These are phyloP conservation scores for Spiromastix sp. DNA, from an alignment of 2,329 filamentous ascomycete genomes.

Conservation along the genomic window DNA sequence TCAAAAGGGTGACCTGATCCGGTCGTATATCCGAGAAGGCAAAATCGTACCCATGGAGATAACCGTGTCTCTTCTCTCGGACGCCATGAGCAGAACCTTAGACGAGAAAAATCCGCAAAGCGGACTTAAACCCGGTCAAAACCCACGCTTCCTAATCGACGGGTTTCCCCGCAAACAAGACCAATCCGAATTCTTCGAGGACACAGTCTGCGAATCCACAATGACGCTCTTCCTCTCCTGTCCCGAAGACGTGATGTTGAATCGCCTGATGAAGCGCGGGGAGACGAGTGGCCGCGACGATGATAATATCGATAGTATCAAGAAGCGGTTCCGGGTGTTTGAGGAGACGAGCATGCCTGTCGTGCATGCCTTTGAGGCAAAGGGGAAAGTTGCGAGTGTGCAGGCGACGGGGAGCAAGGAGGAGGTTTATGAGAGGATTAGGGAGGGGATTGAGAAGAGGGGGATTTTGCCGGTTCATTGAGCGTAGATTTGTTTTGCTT, in stretches of 20 bases:
- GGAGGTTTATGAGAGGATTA: slow-evolving; percentile 49
- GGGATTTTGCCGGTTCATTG: slow-evolving; percentile 23
- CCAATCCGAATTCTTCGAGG: slow-evolving; percentile 89
- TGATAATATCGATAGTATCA: slow-evolving; percentile 91
- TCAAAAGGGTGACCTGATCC: slow-evolving; percentile 88
- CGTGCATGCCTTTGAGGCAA: slow-evolving; percentile 68
- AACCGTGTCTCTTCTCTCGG: slow-evolving; percentile 84
- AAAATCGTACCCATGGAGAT: slow-evolving; percentile 99
- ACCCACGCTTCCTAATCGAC: slow-evolving; percentile 64
- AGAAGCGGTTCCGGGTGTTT: slow-evolving; percentile 92
- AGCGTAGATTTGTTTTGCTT: slow-evolving; percentile 5
- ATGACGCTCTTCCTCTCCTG: slow-evolving; percentile 94
- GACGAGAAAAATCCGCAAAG: slow-evolving; percentile 31
- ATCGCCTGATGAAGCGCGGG: slow-evolving; percentile 72
- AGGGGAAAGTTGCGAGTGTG: slow-evolving; percentile 72
- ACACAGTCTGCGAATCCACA: slow-evolving; percentile 69
- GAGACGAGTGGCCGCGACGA: slow-evolving; percentile 87
- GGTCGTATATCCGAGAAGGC: slow-evolving; percentile 85
- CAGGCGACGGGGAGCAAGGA: slow-evolving; percentile 60
- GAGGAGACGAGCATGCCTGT: slow-evolving; percentile 97
- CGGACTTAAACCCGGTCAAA: slow-evolving; percentile 22
- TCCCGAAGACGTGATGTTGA: slow-evolving; percentile 78
- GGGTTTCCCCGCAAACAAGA: slow-evolving; percentile 96
- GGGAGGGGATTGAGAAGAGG: slow-evolving; percentile 35
- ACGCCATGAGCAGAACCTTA: slow-evolving; percentile 72